Evolutionary conservation across 768 basidiomycete genomes (phyloP).

Genomic region (Leccinum truebloodii): DNA sequence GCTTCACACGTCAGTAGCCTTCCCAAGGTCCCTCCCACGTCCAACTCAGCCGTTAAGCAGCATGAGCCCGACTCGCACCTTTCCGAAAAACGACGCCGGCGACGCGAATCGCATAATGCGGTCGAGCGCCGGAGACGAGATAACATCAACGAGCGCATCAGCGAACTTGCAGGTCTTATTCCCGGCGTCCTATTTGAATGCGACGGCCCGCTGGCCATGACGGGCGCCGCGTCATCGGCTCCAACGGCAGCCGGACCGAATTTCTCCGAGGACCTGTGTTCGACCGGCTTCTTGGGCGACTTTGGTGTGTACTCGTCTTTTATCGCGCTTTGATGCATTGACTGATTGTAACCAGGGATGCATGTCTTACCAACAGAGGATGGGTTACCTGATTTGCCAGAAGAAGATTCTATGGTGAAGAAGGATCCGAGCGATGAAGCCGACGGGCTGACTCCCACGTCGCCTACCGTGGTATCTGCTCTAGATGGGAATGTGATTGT

Average conservation of each 20-base stretch:
- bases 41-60: constrained; percentile 10
- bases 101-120: constrained; percentile 89
- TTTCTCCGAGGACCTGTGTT: constrained; percentile 23
- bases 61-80: constrained; percentile 43
- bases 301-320: constrained; percentile 16
- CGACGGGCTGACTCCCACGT: constrained; percentile 22
- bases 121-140: constrained; percentile 86
- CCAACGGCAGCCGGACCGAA: constrained; percentile 14
- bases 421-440: constrained; percentile 33
- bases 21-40: constrained; percentile 15
- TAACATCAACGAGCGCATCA: constrained; percentile 96
- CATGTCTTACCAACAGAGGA: constrained; percentile 29
- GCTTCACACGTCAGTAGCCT: constrained; percentile 8
- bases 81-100: constrained; percentile 76
- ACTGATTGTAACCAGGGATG: constrained; percentile 17
- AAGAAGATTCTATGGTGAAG: constrained; percentile 27
- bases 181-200: constrained; percentile 82
- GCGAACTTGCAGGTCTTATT: constrained; percentile 84
- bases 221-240: constrained; percentile 14
- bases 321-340: background rate
- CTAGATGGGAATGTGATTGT: constrained; percentile 8
- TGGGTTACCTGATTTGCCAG: constrained; percentile 31
- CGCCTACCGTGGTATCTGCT: constrained; percentile 19
- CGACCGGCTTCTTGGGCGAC: constrained; percentile 21
- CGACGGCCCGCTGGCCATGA: constrained; percentile 33